Evolutionary conservation across 2,329 filamentous ascomycete genomes (phyloP), one percentile per base, ranked within the genome.

Genomic region (Alternaria gansuensis): DNA sequence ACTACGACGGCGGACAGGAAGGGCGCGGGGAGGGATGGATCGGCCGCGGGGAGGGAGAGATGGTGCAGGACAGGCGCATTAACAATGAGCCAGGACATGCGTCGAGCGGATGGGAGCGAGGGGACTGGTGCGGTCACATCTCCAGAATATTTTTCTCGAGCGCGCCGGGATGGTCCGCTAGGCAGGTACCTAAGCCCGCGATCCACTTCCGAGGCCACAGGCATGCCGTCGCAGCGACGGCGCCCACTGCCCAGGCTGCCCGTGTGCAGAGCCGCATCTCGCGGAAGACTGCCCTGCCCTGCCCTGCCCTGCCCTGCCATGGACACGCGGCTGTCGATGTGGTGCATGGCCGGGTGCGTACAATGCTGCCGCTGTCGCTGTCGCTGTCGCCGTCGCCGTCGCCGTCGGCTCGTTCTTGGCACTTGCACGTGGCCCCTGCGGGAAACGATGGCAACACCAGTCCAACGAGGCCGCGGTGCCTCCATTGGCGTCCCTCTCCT

Each of bases 41-140:
- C 59, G 64, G 49, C 63, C 51, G 57, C 29, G 62, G 52, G 44
- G 58, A 50, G 43, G 57, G 62, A 61, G 59, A 62, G 60, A 69
- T 66, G 63, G 70, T 69, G 70, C 70, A 73, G 56, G 71, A 71
- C 52, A 51, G 65, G 69, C 60, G 66, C 71, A 75, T 74, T 72
- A 74, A 17, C 17, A 17, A 73, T 69, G 66, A 70, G 70, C 74
- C 74, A 71, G 68, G 68, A 61, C 64, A 60, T 54, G 59, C 63
- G 63, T 48, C 58, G 63, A 54, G 62, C 63, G 67, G 48, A 37
- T 48, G 55, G 39, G 44, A 53, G 46, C 21, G 51, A 52, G 53
- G 50, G 49, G 31, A 48, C 46, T 36, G 17, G 45, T 36, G 10
- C 48, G 60, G 29, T 54, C 51, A 54, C 59, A 57, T 59, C 57